These are phyloP conservation scores for Entomophthora muscae DNA, from an alignment of 371 early-diverging fungal genomes.

Conservation along the genomic window DNA sequence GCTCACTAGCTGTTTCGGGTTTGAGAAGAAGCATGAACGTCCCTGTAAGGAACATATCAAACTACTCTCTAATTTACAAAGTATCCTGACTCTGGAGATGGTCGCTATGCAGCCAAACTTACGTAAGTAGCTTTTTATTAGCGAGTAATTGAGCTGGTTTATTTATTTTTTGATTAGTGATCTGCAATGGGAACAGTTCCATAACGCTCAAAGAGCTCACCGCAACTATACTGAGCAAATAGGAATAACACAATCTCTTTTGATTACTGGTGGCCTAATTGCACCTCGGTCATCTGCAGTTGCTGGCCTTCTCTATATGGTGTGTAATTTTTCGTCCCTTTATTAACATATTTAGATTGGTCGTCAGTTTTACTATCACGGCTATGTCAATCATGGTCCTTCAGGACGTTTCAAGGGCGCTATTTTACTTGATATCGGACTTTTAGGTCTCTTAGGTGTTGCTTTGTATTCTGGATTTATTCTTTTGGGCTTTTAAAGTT, in stretches of 20 bases:
- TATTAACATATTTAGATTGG: neutral
- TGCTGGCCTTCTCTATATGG: neutral
- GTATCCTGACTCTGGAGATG: constrained; percentile 6
- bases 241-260: neutral
- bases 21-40: neutral
- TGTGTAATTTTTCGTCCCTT: neutral
- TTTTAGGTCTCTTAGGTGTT: neutral
- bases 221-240: constrained; percentile 1
- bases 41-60: neutral
- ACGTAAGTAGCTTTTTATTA: neutral
- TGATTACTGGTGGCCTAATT: neutral
- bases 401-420: neutral
- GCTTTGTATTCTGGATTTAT: neutral
- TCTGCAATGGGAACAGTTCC: constrained; percentile 6
- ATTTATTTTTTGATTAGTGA: neutral
- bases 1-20: neutral
- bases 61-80: neutral
- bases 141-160: neutral
- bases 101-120: neutral
- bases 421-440: neutral
- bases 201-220: constrained; percentile 7
- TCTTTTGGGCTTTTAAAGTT: neutral
- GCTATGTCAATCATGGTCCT: neutral
- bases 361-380: neutral
- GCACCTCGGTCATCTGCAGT: neutral